Base-by-base conservation (phyloP, 768 basidiomycete genomes). In the Lactarius trivialis region DNA sequence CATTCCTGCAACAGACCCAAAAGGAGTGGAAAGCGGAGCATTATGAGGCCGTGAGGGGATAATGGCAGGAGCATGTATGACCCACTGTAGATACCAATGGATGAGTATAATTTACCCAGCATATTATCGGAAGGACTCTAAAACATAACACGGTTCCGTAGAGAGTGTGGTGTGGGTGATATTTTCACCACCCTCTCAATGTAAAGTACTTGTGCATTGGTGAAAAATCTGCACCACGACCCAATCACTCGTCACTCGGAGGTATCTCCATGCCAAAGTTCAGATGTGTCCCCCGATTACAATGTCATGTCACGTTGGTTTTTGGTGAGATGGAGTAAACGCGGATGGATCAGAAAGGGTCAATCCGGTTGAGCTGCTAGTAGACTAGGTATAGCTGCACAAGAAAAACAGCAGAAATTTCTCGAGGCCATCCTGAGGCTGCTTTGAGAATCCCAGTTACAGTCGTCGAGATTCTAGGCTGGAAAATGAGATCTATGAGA, bases 341-440 rank as follows among this genome's bases (percentile, higher is more conserved):
- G 30, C 17, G 43, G 56, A 57, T 34, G 33, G 54, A 48, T 48
- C 43, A 57, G 56, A 48, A 58, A 50, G 49, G 7, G 50, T 11
- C 2, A 24, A 34, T 5, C 24, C 34, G n/a, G 14, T 37, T 37
- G 57, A 37, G 33, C 49, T 51, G 12, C 36, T 7, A n/a, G 48
- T 49, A 37, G 57, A 39, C 36, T n/a, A 24, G 37, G 21, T 51
- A 52, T 12, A 39, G 26, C 15, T 49, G 45, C 24, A 49, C 49
- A 30, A 51, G 19, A 19, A 30, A 37, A 17, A 39, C 51, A 21
- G 49, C 49, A 4, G 36, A 50, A 26, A 34, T 51, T n/a, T 30
- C 57, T 39, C 48, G 37, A 32, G 39, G 19, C 19, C 39, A n/a
- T n/a, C n/a, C n/a, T n/a, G n/a, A 39, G 34, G 34, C 26, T 15